phyloP scores from a whole-genome alignment of 1,139 yeast genomes.

The Komagataea norvegica region DNA sequence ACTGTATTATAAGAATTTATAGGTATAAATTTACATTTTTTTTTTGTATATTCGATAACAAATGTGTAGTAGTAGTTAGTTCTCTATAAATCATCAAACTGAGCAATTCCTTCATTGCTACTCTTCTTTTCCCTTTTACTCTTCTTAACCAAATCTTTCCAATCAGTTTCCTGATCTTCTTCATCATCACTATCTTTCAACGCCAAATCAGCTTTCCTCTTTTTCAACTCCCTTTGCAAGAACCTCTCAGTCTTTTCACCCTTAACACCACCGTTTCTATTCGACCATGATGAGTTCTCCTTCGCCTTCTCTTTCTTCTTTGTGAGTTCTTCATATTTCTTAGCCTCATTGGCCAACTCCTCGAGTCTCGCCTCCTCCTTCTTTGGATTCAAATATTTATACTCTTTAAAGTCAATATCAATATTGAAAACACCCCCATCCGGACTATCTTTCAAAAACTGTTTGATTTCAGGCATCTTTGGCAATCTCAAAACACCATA shows the following conservation, averaged over 20 bases:
- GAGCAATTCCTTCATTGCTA: constrained; percentile 43
- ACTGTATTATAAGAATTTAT: too few relatives aligned
- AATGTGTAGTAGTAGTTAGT: too few relatives aligned
- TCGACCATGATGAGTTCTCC: constrained; percentile 81
- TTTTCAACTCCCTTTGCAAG: constrained; percentile 28
- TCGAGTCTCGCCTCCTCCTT: constrained; percentile 62
- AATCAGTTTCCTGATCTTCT: constrained; percentile 62
- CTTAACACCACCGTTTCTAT: constrained; percentile 56
- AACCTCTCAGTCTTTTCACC: constrained; percentile 61
- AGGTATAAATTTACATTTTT: too few relatives aligned
- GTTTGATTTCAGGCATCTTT: constrained; percentile 84
- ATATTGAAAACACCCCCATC: constrained; percentile 61
- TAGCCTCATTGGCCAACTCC: constrained; percentile 39
- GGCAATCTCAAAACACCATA: constrained; percentile 85
- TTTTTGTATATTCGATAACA: too few relatives aligned
- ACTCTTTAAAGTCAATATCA: constrained; percentile 58
- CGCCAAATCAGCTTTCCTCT: constrained; percentile 32
- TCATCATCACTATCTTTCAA: constrained; percentile 50
- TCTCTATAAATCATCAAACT: constrained; percentile 64
- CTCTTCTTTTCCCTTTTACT: constrained; percentile 52
- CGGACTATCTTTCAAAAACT: constrained; percentile 47
- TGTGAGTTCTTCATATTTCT: constrained; percentile 44
- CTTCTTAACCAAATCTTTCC: constrained; percentile 78
- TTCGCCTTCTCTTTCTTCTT: constrained; percentile 42
- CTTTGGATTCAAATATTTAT: constrained; percentile 55